A percentile compares a stretch with the other conserved stretches of the same genome.
phyloP scores from a whole-genome alignment of 176 grass and related monocot genomes.

The Zizania latifolia region DNA sequence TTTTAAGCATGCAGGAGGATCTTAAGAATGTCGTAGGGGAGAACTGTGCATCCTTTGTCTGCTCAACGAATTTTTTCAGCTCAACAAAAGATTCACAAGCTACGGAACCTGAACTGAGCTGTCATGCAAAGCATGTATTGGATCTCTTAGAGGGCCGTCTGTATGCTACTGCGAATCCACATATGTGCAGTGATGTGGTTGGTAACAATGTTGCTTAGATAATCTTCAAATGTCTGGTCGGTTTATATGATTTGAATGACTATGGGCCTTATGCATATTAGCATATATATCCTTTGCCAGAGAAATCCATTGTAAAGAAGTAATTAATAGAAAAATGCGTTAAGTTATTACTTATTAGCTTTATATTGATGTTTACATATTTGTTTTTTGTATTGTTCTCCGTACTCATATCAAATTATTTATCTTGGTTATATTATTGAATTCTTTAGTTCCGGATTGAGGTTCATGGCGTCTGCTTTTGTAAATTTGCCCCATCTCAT shows the following conservation, averaged over 20 bases:
- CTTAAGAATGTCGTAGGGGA: conserved; percentile 35
- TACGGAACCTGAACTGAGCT: conserved; percentile 35
- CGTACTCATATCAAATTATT: background rate
- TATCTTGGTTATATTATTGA: background rate
- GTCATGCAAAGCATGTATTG: conserved; percentile 36
- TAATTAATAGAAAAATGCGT: background rate
- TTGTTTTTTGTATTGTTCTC: background rate
- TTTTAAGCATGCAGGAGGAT: conserved; percentile 29
- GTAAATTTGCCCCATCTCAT: background rate
- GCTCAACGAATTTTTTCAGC: conserved; percentile 30
- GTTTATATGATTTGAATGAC: too few species aligned
- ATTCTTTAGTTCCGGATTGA: background rate
- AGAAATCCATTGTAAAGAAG: background rate
- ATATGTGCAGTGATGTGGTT: too few species aligned
- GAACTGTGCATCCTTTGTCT: conserved; percentile 37
- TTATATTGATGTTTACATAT: background rate
- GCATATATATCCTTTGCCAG: too few species aligned
- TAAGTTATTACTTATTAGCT: background rate
- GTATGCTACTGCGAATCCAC: background rate
- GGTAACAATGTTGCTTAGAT: too few species aligned
- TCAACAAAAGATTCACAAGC: conserved; percentile 19
- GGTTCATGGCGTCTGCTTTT: background rate
- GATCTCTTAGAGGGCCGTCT: conserved; percentile 9
- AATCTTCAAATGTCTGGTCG: too few species aligned
- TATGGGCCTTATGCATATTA: too few species aligned